A percentile compares a stretch with the other conserved stretches of the same genome.
Evolutionary conservation across 345 rosid species (phyloP).

Genomic region (Physaria fendleri): DNA sequence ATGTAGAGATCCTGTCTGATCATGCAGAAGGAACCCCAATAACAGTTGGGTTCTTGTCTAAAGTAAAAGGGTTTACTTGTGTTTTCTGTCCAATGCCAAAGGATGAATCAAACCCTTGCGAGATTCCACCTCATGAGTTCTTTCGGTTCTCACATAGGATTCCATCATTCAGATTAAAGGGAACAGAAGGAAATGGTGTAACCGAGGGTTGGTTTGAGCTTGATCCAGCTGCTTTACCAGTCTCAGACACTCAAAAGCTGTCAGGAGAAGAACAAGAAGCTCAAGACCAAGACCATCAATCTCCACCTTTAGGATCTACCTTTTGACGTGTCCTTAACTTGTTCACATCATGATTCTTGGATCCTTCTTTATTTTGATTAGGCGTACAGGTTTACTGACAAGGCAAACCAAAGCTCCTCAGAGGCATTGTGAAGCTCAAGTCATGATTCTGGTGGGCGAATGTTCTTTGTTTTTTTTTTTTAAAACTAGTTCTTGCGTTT

Average conservation of each 20-base stretch:
- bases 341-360: background rate
- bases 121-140: constrained; percentile 39
- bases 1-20: constrained; percentile 61
- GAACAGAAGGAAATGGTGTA: constrained; percentile 59
- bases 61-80: constrained; percentile 63
- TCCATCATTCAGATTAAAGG: constrained; percentile 61
- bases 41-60: constrained; percentile 51
- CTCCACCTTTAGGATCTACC: constrained; percentile 20
- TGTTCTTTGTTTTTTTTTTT: constrained; percentile 10
- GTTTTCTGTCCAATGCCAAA: constrained; percentile 40
- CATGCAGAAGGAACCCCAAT: constrained; percentile 36
- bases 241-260: constrained; percentile 6
- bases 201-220: constrained; percentile 69
- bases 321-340: constrained; percentile 11
- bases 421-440: background rate
- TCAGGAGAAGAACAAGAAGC: constrained; percentile 4
- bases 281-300: constrained; percentile 4
- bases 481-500: background rate
- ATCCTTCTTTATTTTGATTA: background rate
- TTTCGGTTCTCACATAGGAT: constrained; percentile 67
- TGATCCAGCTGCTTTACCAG: constrained; percentile 72
- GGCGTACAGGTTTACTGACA: constrained; percentile 24
- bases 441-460: constrained; percentile 6
- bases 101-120: constrained; percentile 23
- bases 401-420: background rate